phyloP scores from a whole-genome alignment of 2,329 filamentous ascomycete species.

The Scedosporium boydii region DNA sequence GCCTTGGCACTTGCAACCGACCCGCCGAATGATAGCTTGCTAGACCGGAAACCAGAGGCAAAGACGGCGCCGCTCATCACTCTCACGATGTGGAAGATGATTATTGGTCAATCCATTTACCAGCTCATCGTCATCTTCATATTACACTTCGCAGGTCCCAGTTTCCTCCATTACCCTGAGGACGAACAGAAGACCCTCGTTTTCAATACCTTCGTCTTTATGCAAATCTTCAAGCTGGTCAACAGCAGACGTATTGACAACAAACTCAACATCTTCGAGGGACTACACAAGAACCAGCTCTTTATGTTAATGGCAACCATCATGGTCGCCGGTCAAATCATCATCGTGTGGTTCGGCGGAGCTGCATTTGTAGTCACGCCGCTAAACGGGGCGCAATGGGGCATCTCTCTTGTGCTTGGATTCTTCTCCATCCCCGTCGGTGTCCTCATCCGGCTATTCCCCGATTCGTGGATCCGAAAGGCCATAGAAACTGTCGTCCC shows the following conservation, averaged over 20 bases:
- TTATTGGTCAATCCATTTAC: conserved; percentile 70
- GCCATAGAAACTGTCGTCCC: not conserved
- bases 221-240: conserved; percentile 73
- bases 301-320: conserved; percentile 59
- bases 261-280: conserved; percentile 66
- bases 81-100: conserved; percentile 83
- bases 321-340: conserved; percentile 62
- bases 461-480: conserved; percentile 14
- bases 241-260: conserved; percentile 70
- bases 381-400: conserved; percentile 56
- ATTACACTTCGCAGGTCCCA: conserved; percentile 51
- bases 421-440: conserved; percentile 58
- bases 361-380: conserved; percentile 45
- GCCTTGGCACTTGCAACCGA: conserved; percentile 57
- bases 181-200: conserved; percentile 51
- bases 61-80: conserved; percentile 67
- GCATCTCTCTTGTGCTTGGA: conserved; percentile 57
- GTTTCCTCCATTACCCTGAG: conserved; percentile 42
- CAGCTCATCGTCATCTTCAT: conserved; percentile 62
- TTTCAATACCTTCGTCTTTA: conserved; percentile 80
- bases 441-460: conserved; percentile 48
- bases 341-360: conserved; percentile 65
- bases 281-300: conserved; percentile 58
- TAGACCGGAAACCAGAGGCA: conserved; percentile 59
- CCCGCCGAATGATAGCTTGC: conserved; percentile 45